Percentiles rank a stretch among this genome's conserved stretches.
Evolutionary conservation across 2,329 filamentous ascomycete species (phyloP).

Genomic region (Raffaelea deltoideospora): DNA sequence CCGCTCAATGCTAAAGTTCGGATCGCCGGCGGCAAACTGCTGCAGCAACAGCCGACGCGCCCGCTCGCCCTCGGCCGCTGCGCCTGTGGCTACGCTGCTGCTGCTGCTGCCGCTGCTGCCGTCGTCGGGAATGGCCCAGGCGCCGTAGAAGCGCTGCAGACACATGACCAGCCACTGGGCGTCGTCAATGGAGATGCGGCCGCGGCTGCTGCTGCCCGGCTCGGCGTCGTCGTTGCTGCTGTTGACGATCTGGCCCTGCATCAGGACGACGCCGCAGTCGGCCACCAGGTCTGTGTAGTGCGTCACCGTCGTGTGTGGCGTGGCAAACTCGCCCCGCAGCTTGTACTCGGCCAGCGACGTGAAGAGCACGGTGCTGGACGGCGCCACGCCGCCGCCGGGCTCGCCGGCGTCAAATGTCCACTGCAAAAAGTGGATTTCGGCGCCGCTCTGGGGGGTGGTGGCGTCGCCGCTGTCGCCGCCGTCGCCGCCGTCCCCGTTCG

Average conservation of each 20-base stretch:
- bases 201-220: constrained; percentile 58
- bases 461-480: too few relatives aligned
- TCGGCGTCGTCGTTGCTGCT: too few relatives aligned
- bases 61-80: constrained; percentile 38
- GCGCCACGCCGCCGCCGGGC: neutral
- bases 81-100: constrained; percentile 5
- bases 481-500: too few relatives aligned
- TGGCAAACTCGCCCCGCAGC: constrained; percentile 71
- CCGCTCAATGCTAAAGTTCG: constrained; percentile 66
- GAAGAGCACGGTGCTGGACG: constrained; percentile 61
- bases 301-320: constrained; percentile 86
- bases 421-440: constrained; percentile 92
- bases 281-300: constrained; percentile 71
- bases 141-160: constrained; percentile 84
- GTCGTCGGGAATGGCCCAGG: constrained; percentile 28
- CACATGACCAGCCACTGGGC: constrained; percentile 87
- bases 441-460: constrained; percentile 49
- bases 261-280: constrained; percentile 64
- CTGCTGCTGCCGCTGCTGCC: constrained; percentile 16
- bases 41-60: constrained; percentile 58
- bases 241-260: constrained; percentile 74
- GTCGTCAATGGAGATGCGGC: constrained; percentile 63
- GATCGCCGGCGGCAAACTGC: constrained; percentile 69
- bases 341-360: constrained; percentile 92
- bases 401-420: constrained; percentile 63